Percentiles rank a stretch among this genome's conserved stretches.
Evolutionary conservation across 129 eudicot species (phyloP).

Genomic region (Scalesia atractyloides): DNA sequence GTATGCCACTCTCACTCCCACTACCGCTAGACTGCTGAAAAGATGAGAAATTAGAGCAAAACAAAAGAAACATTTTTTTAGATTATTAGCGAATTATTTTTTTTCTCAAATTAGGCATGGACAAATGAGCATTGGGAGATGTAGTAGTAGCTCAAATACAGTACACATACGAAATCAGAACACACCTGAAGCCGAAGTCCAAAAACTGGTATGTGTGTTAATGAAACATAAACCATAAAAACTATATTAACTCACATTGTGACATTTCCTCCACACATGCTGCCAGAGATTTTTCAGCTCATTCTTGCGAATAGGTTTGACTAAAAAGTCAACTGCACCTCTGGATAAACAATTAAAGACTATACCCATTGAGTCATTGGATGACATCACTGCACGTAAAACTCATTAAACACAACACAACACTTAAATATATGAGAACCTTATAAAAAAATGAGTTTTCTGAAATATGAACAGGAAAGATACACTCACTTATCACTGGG

Average conservation of each 20-base stretch:
- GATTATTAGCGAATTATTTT: conserved; percentile 18
- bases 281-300: conserved; percentile 92
- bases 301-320: conserved; percentile 85
- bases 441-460: not conserved
- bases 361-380: conserved; percentile 76
- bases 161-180: conserved; percentile 37
- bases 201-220: conserved; percentile 33
- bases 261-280: conserved; percentile 98
- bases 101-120: conserved; percentile 32
- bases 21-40: conserved; percentile 62
- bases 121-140: conserved; percentile 37
- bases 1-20: conserved; percentile 67
- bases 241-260: conserved; percentile 65
- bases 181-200: conserved; percentile 49
- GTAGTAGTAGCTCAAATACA: conserved; percentile 26
- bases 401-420: conserved; percentile 17
- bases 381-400: conserved; percentile 81
- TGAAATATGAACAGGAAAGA: conserved; percentile 6
- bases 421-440: conserved; percentile 6
- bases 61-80: conserved; percentile 20
- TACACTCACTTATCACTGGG: conserved; percentile 83
- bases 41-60: conserved; percentile 35
- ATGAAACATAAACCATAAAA: conserved; percentile 37
- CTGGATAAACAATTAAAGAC: conserved; percentile 82
- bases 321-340: conserved; percentile 93